These are phyloP conservation scores for Chaetomiaceae sp. DNA, from an alignment of 2,329 filamentous ascomycete genomes.

Conservation along the genomic window DNA sequence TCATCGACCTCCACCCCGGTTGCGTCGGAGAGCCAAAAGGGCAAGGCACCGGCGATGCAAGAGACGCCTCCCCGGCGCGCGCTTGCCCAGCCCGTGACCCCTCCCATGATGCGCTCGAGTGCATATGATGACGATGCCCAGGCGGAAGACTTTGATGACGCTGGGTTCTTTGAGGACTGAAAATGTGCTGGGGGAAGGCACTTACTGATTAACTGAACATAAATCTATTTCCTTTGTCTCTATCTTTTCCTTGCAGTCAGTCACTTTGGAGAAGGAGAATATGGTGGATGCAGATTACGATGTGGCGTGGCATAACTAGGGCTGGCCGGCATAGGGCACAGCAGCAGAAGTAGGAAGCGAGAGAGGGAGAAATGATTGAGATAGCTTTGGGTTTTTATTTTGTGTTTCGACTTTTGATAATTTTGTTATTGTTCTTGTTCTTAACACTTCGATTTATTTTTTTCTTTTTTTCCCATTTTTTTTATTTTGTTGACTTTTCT, in stretches of 20 bases:
- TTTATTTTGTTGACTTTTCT: neutral
- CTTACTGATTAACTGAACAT: neutral
- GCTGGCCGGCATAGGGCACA: no score
- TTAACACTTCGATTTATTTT: neutral
- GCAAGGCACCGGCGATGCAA: slow-evolving; percentile 33
- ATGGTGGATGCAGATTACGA: slow-evolving; percentile 3
- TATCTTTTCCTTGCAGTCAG: slow-evolving; percentile 2
- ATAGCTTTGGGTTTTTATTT: neutral
- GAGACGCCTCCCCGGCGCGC: slow-evolving; percentile 43
- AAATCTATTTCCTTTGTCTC: slow-evolving; percentile 4
- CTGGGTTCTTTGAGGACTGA: slow-evolving; percentile 30
- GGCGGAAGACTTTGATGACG: slow-evolving; percentile 36
- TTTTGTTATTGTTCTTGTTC: neutral
- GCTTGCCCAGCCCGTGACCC: slow-evolving; percentile 48
- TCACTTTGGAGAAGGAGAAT: neutral
- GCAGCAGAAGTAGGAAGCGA: no score
- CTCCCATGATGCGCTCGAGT: slow-evolving; percentile 56
- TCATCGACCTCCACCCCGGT: slow-evolving; percentile 31
- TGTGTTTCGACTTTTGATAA: neutral
- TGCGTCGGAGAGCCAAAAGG: no score
- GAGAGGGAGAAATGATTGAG: no score
- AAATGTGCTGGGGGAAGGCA: no score
- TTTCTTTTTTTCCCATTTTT: neutral
- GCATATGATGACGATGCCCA: slow-evolving; percentile 60
- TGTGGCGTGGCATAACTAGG: no score